Evolutionary conservation across 2,329 filamentous ascomycete genomes (phyloP).

Genomic region (Pseudogymnoascus sp.): DNA sequence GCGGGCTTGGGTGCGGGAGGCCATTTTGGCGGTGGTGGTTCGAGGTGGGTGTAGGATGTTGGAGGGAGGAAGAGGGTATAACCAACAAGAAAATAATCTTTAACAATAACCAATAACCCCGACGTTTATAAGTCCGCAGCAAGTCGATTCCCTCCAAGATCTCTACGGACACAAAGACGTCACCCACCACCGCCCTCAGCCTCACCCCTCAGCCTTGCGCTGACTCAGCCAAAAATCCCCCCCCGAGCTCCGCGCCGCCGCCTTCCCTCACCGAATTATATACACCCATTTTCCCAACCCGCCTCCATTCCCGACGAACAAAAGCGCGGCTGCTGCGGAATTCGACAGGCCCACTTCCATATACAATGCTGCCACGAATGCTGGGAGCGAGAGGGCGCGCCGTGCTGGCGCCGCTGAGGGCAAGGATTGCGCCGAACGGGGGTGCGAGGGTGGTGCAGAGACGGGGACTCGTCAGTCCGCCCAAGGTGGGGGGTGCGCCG

Average conservation of each 20-base stretch:
- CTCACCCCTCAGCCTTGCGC: neutral
- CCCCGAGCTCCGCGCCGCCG: neutral
- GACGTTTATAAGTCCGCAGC: neutral
- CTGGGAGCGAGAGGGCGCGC: conserved; percentile 22
- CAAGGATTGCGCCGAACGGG: neutral
- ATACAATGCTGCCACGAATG: conserved; percentile 26
- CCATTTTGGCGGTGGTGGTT: conserved; percentile 18
- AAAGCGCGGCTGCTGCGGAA: neutral
- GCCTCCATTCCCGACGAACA: neutral
- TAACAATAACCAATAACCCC: neutral
- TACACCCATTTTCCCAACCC: neutral
- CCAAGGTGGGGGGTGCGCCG: conserved; percentile 51
- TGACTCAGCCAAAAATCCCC: conserved; percentile 13
- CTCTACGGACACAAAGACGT: neutral
- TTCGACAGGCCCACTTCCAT: neutral
- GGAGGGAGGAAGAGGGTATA: conserved; percentile 2
- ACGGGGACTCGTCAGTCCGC: conserved; percentile 45
- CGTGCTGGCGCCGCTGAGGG: neutral
- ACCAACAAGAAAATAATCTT: neutral
- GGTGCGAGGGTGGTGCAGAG: conserved; percentile 25
- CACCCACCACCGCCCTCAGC: neutral
- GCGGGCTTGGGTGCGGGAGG: conserved; percentile 40
- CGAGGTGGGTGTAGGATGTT: neutral
- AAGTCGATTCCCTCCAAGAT: neutral
- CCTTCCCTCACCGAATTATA: neutral